Conservation (phyloP, 139 green algal species). For the Chlamydomonas asymmetrica region DNA sequence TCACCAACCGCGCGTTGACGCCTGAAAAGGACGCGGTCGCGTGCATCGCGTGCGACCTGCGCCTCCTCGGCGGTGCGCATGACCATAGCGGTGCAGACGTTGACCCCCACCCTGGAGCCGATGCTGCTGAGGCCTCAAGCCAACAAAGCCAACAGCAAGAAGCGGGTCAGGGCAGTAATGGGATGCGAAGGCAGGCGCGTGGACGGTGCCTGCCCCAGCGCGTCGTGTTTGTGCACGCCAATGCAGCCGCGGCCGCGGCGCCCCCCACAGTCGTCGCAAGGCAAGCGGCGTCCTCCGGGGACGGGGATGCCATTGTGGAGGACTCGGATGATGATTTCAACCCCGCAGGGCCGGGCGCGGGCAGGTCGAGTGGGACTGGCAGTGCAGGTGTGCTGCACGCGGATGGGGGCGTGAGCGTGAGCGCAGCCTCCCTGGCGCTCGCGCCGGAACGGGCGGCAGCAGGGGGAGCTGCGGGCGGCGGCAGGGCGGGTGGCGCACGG, state of each 20-base stretch:
- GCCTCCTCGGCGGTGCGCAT: not conserved
- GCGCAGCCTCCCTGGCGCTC: too few species aligned
- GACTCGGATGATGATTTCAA: too few species aligned
- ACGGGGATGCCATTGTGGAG: too few species aligned
- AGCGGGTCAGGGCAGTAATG: not conserved
- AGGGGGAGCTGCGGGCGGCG: not conserved
- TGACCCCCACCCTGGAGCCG: not conserved
- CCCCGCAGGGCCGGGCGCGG: not conserved
- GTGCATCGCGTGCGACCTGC: slow-evolving; percentile 54
- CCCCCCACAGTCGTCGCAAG: too few species aligned
- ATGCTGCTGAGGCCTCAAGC: not conserved
- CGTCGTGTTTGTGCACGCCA: slow-evolving; percentile 34
- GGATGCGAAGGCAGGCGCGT: not conserved
- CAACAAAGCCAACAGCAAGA: not conserved
- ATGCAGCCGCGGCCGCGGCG: too few species aligned
- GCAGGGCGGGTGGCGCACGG: not conserved
- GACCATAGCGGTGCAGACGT: not conserved
- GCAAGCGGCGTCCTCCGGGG: too few species aligned
- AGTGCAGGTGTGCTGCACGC: too few species aligned
- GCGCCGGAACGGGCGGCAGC: not conserved
- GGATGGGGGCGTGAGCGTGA: too few species aligned
- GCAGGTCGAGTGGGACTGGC: not conserved
- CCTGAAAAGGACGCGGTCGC: slow-evolving; percentile 60
- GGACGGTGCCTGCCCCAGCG: not conserved
- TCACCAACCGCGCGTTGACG: slow-evolving; percentile 11